Evolutionary conservation across 352 stramenopile species (phyloP).

Genomic region (Phytopythium litorale): DNA sequence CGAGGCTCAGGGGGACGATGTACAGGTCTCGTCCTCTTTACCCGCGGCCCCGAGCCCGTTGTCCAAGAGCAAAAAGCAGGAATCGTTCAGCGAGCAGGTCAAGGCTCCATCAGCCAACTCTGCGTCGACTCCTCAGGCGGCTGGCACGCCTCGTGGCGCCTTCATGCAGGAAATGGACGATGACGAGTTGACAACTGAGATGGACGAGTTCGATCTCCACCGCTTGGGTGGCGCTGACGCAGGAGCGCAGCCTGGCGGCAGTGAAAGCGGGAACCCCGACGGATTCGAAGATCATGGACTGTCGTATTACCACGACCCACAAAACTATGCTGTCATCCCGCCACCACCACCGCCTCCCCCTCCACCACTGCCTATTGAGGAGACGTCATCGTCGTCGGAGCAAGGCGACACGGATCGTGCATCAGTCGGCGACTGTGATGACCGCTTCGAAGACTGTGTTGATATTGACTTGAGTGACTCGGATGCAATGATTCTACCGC

Average conservation of each 20-base stretch:
- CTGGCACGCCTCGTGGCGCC: conserved; percentile 22
- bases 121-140: background rate
- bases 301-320: conserved; percentile 54
- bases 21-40: background rate
- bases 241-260: background rate
- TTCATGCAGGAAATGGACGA: conserved; percentile 72
- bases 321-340: conserved; percentile 11
- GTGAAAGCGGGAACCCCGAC: conserved; percentile 12
- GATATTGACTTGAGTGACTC: conserved; percentile 6
- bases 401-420: background rate
- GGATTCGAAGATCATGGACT: conserved; percentile 47
- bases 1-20: conserved; percentile 7
- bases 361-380: conserved; percentile 1
- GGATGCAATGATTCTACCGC: conserved; percentile 9
- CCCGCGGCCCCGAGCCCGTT: background rate
- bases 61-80: background rate
- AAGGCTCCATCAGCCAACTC: background rate
- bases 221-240: background rate
- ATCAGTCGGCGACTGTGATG: conserved; percentile 13
- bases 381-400: background rate
- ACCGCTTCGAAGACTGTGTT: conserved; percentile 11
- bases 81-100: background rate
- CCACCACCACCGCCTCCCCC: conserved; percentile 24
- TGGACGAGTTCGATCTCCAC: conserved; percentile 15
- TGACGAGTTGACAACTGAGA: conserved; percentile 32